Base-by-base conservation (phyloP, 176 grass and related monocot genomes). In the Otatea glauca region DNA sequence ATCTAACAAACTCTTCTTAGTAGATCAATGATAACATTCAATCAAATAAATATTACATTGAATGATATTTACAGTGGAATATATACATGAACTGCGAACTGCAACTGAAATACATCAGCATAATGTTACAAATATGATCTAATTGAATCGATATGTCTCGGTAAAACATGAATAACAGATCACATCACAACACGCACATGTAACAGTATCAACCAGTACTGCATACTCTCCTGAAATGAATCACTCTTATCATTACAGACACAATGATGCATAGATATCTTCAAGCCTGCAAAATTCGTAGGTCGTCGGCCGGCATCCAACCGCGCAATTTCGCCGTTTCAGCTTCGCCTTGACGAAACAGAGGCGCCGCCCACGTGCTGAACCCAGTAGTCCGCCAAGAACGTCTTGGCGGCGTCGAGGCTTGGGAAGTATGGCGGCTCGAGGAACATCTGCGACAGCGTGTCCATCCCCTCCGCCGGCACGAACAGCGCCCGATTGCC, bases 341-440 rank as follows among this genome's bases (percentile, higher is more conserved):
- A 91, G 62, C 15, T 85, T 39, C 59, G 45, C 38, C 53, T 35
- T 5, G 74, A 61, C 74, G 90, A 45, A 83, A 4, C 90, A 81
- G 86, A 82, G 77, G 1, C 41, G 35, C 51, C 68, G 20, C 78
- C 54, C 70, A 85, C 68, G 5, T 85, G 84, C 39, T 88, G 86
- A 48, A 86, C 85, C 96, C 96, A 98, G 87, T 88, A 90, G 75
- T 92, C 93, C 3, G 93, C 96, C 89, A 98, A 78, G 85, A 98
- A 98, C 3, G 93, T 91, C 70, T 95, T 98, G 12, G 96, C 96
- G 12, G 96, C 96, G 65, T 98, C 96, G 85, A 98, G 85, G 87
- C 96, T 98, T 4, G 96, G 96, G 85, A 80, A 98, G 84, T 98
- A 98, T 0, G 93, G 89, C 53, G 96, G 96, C 72, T 98, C 96